phyloP scores from a whole-genome alignment of 176 grass and related monocot genomes.

The Ensete ventricosum region DNA sequence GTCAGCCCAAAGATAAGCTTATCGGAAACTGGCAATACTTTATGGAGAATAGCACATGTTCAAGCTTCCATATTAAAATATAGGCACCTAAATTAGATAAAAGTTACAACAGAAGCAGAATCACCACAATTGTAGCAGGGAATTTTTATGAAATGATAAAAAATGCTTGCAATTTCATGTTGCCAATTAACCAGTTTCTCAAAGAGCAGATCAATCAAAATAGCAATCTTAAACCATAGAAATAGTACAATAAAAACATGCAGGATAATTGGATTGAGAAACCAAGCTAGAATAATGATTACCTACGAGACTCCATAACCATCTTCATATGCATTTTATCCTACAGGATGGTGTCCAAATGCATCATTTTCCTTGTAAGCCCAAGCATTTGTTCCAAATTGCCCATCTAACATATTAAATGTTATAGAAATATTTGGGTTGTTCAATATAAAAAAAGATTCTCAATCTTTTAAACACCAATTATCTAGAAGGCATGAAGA shows the following conservation, averaged over 20 bases:
- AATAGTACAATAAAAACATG: conserved; percentile 1
- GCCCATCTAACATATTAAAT: conserved; percentile 23
- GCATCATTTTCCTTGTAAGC: conserved; percentile 45
- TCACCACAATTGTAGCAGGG: not conserved
- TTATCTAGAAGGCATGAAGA: not conserved
- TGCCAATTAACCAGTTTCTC: not conserved
- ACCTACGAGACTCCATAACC: conserved; percentile 49
- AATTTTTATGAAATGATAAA: not conserved
- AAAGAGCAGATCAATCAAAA: not conserved
- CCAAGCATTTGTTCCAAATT: conserved; percentile 33
- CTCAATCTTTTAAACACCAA: not conserved
- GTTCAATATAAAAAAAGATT: not conserved
- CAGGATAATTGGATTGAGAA: not conserved
- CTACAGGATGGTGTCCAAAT: conserved; percentile 37
- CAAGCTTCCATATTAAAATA: not conserved
- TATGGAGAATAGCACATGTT: not conserved
- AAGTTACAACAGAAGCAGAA: not conserved
- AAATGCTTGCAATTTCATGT: not conserved
- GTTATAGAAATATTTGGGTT: not conserved
- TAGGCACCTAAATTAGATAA: not conserved
- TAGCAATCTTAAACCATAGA: not conserved
- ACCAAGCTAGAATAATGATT: conserved; percentile 7
- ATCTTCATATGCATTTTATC: conserved; percentile 47
- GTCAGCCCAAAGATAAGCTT: no score
- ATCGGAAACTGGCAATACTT: no score